phyloP scores from a whole-genome alignment of 2,329 filamentous ascomycete genomes.

The Xylariales sp. region DNA sequence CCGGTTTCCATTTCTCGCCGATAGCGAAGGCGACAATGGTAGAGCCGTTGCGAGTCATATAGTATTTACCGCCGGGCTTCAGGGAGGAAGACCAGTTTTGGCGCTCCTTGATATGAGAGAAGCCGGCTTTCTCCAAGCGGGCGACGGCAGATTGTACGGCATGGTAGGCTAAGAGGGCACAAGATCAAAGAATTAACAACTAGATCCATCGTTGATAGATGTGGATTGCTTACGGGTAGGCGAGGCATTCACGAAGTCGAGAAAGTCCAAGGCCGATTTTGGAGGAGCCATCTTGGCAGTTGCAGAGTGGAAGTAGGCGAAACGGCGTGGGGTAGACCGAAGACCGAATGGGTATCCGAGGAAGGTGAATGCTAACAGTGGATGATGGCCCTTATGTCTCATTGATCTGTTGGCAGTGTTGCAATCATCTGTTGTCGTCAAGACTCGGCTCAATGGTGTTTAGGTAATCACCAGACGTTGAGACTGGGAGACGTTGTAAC shows the following conservation, averaged over 20 bases:
- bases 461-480: too few relatives aligned
- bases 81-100: constrained; percentile 81
- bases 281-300: constrained; percentile 44
- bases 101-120: constrained; percentile 82
- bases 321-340: background rate
- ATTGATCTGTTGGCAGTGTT: background rate
- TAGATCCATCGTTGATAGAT: constrained; percentile 8
- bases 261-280: constrained; percentile 70
- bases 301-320: background rate
- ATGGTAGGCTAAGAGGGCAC: constrained; percentile 71
- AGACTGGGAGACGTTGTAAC: too few relatives aligned
- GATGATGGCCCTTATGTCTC: background rate
- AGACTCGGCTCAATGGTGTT: too few relatives aligned
- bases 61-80: constrained; percentile 89
- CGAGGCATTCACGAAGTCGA: constrained; percentile 90
- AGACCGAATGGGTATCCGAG: background rate
- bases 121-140: constrained; percentile 77
- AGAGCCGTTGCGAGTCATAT: constrained; percentile 87
- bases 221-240: constrained; percentile 69
- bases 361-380: background rate
- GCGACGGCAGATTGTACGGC: constrained; percentile 75
- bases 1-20: constrained; percentile 83
- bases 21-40: constrained; percentile 92
- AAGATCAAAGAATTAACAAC: constrained; percentile 4
- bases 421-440: background rate